Percentiles rank a stretch among this genome's conserved stretches.
Evolutionary conservation across 441 rosid species (phyloP).

Genomic region (Erysimum cheiri): DNA sequence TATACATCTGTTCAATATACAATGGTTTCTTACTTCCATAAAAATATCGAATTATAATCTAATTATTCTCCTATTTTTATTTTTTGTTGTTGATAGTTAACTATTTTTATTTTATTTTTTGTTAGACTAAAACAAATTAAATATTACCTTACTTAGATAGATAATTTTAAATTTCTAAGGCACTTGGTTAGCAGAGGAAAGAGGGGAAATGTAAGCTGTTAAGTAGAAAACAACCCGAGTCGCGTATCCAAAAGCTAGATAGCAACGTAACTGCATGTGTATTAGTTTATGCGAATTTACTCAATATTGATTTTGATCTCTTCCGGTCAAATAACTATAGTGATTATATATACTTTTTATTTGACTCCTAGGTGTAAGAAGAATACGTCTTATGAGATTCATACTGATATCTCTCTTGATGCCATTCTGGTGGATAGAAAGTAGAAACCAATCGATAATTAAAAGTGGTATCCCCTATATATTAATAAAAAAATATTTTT

Average conservation of each 20-base stretch:
- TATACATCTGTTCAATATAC: neutral
- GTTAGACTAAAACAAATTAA: neutral
- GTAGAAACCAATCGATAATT: neutral
- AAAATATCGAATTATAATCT: neutral
- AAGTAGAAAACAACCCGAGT: neutral
- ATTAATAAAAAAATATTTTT: no score
- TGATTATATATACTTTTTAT: neutral
- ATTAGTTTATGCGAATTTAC: constrained; percentile 1
- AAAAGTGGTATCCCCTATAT: neutral
- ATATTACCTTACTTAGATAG: neutral
- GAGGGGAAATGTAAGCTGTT: neutral
- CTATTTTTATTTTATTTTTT: neutral
- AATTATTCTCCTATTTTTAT: neutral
- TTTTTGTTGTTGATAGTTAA: no score
- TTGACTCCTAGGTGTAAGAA: no score
- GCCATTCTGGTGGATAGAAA: neutral
- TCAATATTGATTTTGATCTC: neutral
- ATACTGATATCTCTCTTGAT: neutral
- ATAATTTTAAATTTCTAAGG: no score
- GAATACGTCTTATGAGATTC: neutral
- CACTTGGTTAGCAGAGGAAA: neutral
- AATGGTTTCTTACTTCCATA: neutral
- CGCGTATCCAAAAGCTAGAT: neutral
- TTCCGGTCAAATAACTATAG: neutral
- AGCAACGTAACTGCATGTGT: neutral